These are phyloP conservation scores for Suillus variegatus DNA, from an alignment of 768 basidiomycete species.

Conservation along the genomic window DNA sequence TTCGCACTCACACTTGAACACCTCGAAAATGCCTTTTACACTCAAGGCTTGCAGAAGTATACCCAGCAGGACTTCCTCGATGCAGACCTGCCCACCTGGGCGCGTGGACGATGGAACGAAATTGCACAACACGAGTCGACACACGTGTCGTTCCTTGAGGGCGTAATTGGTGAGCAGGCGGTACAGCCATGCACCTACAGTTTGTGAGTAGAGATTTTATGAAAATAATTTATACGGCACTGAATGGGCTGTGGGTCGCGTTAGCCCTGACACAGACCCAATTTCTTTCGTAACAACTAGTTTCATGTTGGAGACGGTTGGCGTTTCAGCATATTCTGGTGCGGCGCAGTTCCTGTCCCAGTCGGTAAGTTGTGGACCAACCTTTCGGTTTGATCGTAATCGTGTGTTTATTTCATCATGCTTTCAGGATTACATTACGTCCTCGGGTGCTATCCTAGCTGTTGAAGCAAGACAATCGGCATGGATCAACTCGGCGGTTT, in stretches of 20 bases:
- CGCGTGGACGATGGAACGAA: slow-evolving; percentile 35
- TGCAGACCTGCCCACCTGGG: slow-evolving; percentile 39
- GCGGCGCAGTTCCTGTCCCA: slow-evolving; percentile 43
- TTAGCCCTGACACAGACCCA: slow-evolving; percentile 44
- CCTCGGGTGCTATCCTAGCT: slow-evolving; percentile 59
- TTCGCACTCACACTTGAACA: slow-evolving; percentile 39
- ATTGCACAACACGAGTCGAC: slow-evolving; percentile 43
- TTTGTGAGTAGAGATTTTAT: slow-evolving; percentile 5
- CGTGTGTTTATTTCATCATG: not conserved
- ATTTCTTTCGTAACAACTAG: slow-evolving; percentile 45
- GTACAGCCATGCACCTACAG: slow-evolving; percentile 16
- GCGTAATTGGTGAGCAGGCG: slow-evolving; percentile 11
- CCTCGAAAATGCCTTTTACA: slow-evolving; percentile 38
- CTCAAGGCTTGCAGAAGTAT: slow-evolving; percentile 36
- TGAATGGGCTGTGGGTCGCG: not conserved
- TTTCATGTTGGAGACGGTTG: slow-evolving; percentile 53
- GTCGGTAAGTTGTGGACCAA: slow-evolving; percentile 12
- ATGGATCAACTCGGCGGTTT: slow-evolving; percentile 48
- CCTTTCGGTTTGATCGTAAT: not conserved
- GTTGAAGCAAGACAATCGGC: slow-evolving; percentile 54
- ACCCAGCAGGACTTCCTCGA: slow-evolving; percentile 36
- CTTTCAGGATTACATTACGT: slow-evolving; percentile 45
- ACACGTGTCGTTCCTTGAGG: slow-evolving; percentile 44
- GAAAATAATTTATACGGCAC: not conserved
- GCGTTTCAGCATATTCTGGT: slow-evolving; percentile 60